phyloP scores from a whole-genome alignment of 2,329 filamentous ascomycete species.

The Fusarium fujikuroi region DNA sequence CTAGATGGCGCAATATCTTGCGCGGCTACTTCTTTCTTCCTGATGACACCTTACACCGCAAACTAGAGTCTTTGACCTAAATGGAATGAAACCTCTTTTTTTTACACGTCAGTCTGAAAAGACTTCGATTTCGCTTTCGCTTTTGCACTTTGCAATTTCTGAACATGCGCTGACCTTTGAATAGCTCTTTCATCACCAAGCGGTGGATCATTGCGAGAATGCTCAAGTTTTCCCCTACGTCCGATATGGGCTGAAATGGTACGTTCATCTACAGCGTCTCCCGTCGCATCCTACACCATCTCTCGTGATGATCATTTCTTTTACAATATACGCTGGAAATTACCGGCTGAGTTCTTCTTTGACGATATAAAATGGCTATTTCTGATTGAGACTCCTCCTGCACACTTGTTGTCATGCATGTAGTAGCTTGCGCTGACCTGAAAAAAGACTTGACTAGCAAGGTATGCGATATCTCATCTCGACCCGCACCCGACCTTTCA shows the following conservation, averaged over 20 bases:
- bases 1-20: conserved; percentile 9
- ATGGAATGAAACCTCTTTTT: conserved; percentile 79
- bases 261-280: conserved; percentile 32
- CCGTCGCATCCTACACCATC: not conserved
- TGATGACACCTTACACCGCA: conserved; percentile 90
- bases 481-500: conserved; percentile 49
- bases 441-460: conserved; percentile 41
- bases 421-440: conserved; percentile 48
- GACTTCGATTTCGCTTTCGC: conserved; percentile 42
- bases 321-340: conserved; percentile 86
- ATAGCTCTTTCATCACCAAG: conserved; percentile 42
- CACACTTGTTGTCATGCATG: conserved; percentile 12
- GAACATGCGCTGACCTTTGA: conserved; percentile 44
- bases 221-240: conserved; percentile 8
- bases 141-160: conserved; percentile 17
- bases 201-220: conserved; percentile 43
- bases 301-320: conserved; percentile 71
- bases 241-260: conserved; percentile 44
- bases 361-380: conserved; percentile 89
- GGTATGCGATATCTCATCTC: conserved; percentile 46
- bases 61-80: conserved; percentile 98
- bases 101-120: conserved; percentile 93
- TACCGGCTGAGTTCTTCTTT: conserved; percentile 87
- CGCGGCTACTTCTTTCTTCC: conserved; percentile 47
- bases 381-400: conserved; percentile 66